Conservation (phyloP, 495 filamentous ascomycete species). For the Neurospora sp. region DNA sequence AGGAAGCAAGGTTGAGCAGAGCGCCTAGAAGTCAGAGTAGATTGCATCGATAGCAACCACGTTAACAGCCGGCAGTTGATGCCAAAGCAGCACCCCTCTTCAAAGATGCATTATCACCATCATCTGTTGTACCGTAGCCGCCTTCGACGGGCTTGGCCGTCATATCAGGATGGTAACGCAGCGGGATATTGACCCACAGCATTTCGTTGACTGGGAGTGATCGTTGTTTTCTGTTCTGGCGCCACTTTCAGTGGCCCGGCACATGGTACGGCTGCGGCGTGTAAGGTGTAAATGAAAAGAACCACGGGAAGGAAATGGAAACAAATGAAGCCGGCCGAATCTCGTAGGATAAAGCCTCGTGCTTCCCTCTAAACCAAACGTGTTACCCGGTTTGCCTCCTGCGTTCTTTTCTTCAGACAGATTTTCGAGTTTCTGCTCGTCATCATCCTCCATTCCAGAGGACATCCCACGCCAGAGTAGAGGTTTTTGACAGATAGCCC, state of each 20-base stretch:
- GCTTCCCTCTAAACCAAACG: not conserved
- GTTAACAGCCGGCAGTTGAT: slow-evolving; percentile 1
- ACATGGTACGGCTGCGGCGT: not conserved
- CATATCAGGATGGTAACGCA: not conserved
- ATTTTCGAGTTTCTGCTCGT: not conserved
- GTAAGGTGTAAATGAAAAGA: not conserved
- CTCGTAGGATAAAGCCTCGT: not conserved
- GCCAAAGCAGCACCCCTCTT: not conserved
- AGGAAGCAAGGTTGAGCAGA: not conserved
- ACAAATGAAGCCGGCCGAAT: not conserved
- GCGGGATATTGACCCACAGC: not conserved
- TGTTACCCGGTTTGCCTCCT: not conserved
- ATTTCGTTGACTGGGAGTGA: not conserved
- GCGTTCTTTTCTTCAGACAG: not conserved
- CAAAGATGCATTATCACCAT: not conserved
- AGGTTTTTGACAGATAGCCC: not conserved
- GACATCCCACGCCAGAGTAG: not conserved
- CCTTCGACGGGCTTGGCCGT: not conserved
- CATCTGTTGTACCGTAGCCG: not conserved
- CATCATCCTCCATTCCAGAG: not conserved
- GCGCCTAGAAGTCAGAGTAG: not conserved
- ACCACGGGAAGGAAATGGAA: not conserved
- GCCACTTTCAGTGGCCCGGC: not conserved
- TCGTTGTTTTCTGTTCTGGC: not conserved
- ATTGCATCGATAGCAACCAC: not conserved